Evolutionary conservation across 495 filamentous ascomycete species (phyloP).

Genomic region (Cercophora newfieldiana): DNA sequence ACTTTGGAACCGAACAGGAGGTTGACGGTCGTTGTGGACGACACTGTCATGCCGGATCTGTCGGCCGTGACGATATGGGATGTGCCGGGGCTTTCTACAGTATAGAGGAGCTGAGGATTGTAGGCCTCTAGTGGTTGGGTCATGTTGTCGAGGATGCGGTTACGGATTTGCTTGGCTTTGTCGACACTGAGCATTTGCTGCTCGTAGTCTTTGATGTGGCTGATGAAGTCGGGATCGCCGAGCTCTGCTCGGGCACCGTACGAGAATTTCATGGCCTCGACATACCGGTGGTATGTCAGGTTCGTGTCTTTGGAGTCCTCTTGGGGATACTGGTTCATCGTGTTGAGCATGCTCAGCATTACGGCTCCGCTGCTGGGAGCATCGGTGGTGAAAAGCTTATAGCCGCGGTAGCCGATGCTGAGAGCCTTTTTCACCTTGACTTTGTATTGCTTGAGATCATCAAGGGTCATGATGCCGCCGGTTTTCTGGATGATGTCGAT

Average conservation of each 20-base stretch:
- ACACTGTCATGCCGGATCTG: constrained; percentile 65
- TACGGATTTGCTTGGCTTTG: constrained; percentile 58
- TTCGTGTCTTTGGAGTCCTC: constrained; percentile 31
- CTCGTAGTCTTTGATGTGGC: constrained; percentile 50
- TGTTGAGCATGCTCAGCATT: constrained; percentile 71
- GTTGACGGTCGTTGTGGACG: constrained; percentile 81
- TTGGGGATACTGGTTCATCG: constrained; percentile 68
- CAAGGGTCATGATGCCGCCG: constrained; percentile 81
- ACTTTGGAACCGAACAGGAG: constrained; percentile 76
- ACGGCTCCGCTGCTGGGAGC: constrained; percentile 76
- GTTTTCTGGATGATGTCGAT: constrained; percentile 60
- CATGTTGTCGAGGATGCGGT: constrained; percentile 65
- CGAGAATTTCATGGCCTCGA: constrained; percentile 84
- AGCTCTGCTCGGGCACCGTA: constrained; percentile 71
- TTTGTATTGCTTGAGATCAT: constrained; percentile 71
- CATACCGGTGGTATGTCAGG: constrained; percentile 71
- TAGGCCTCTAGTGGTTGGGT: constrained; percentile 73
- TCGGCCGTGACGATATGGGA: constrained; percentile 75
- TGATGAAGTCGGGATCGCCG: constrained; percentile 75
- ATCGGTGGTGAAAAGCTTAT: constrained; percentile 63
- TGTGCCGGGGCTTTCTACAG: constrained; percentile 61
- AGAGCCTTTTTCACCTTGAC: constrained; percentile 60
- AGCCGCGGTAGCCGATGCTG: constrained; percentile 70
- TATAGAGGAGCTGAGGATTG: constrained; percentile 52
- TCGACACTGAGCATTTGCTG: constrained; percentile 60